Evolutionary conservation across 2,329 filamentous ascomycete species (phyloP).

Genomic region (Capronia americana): DNA sequence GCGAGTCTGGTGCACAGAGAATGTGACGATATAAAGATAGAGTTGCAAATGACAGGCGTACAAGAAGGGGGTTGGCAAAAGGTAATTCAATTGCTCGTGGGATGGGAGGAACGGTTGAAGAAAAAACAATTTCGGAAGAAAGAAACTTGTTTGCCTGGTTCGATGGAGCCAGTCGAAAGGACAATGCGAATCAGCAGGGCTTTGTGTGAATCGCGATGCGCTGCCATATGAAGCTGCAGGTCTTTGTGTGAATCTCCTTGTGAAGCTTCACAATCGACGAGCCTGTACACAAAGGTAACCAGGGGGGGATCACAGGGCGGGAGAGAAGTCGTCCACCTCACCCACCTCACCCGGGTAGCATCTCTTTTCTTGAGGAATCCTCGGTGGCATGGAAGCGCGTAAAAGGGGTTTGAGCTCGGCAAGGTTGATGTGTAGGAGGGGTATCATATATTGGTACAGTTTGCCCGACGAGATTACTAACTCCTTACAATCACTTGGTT

Average conservation of each 20-base stretch:
- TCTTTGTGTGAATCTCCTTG: neutral
- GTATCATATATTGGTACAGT: constrained; percentile 32
- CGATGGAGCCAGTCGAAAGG: neutral
- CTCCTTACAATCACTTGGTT: neutral
- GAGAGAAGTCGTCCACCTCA: neutral
- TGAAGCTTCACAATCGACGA: neutral
- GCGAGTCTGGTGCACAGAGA: neutral
- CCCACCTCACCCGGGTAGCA: neutral
- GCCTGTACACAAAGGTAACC: neutral
- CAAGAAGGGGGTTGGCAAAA: neutral
- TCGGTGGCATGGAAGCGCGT: neutral
- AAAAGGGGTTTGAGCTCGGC: neutral
- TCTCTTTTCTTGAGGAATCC: neutral
- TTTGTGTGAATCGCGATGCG: neutral
- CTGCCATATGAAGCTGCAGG: neutral
- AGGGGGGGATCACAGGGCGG: neutral
- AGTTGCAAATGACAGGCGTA: neutral
- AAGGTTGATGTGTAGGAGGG: constrained; percentile 16
- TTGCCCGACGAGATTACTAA: constrained; percentile 3
- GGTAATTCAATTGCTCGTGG: neutral
- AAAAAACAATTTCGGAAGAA: neutral
- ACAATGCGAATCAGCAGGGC: neutral
- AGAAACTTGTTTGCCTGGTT: neutral
- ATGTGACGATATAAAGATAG: neutral
- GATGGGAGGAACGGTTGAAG: neutral